Evolutionary conservation across 768 basidiomycete species (phyloP), one percentile per base, ranked within the genome.

Genomic region (Rhizopogon vinicolor): DNA sequence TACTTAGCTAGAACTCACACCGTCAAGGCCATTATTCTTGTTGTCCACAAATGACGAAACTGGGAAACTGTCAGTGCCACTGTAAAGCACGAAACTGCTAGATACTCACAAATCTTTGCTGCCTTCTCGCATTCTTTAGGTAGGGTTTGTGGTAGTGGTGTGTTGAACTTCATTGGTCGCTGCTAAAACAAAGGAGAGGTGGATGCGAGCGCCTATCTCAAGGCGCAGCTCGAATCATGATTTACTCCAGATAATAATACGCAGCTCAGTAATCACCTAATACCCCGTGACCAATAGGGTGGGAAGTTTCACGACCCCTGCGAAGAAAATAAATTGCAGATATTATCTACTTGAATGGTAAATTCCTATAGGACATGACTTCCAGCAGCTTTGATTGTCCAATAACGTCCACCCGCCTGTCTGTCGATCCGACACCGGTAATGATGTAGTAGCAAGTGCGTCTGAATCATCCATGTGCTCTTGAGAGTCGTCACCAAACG

Each of bases 81-180:
- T 4, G 3, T 35, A 12, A 39, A 19, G 7, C 29, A 37, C 18
- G 18, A 51, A 41, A 41, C 35, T 41, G 53, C 7, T 16, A 41
- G 51, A 55, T 19, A 63, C 87, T 52, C 58, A 91, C 92, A 86
- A 56, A 94, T 97, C 65, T 86, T 91, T 8, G 90, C 84, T 25
- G 93, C 93, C 69, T 96, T 97, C 46, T 74, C 70, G 64, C 91
- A 93, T 73, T 97, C 93, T 54, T 90, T 93, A 12, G 84, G 82
- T 39, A 96, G 74, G 3, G 67, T 56, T 57, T 84, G 78, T 28
- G 80, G 80, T 46, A 81, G 64, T 22, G 80, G 79, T 1, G 76
- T 77, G 53, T 73, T 78, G 33, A 81, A 62, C 58, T 82, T 81
- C 78, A 80, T 80, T 5, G 58, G 58, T 28, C 44, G 12, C 51